A percentile compares a stretch with the other conserved stretches of the same genome.
These are phyloP conservation scores for Borovskyia barvae DNA, from an alignment of 208 protist genomes.

Conservation along the genomic window DNA sequence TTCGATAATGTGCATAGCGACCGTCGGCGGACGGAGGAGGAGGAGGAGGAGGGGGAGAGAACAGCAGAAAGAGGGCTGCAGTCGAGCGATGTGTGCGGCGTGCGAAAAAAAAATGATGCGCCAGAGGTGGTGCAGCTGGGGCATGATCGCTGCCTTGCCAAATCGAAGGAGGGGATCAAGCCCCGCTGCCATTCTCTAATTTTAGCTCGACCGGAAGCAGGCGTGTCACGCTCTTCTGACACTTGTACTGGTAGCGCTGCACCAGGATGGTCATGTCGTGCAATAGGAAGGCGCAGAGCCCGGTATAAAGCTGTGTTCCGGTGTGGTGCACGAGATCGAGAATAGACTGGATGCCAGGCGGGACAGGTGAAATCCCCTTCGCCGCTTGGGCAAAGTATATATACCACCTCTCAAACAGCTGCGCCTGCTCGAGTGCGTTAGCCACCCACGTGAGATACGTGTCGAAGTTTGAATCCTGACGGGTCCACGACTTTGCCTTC, in stretches of 20 bases:
- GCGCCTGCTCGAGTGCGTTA: constrained; percentile 65
- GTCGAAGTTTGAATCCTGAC: constrained; percentile 56
- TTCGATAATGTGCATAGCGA: no score
- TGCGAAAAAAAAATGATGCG: no score
- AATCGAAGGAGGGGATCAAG: no score
- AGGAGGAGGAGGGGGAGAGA: no score
- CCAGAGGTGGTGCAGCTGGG: no score
- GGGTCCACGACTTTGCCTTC: constrained; percentile 68
- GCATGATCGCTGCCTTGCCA: no score
- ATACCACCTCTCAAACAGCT: constrained; percentile 74
- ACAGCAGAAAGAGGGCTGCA: no score
- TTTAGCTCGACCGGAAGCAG: constrained; percentile 65
- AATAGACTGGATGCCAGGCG: constrained; percentile 33
- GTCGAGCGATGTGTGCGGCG: no score
- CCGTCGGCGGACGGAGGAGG: no score
- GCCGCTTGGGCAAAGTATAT: constrained; percentile 58
- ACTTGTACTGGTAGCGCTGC: constrained; percentile 65
- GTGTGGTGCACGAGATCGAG: constrained; percentile 44
- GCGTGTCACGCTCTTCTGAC: constrained; percentile 52
- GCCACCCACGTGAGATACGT: constrained; percentile 54
- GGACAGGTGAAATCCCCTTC: constrained; percentile 17
- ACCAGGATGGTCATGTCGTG: constrained; percentile 73
- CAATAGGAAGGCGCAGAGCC: constrained; percentile 62
- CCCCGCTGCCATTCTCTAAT: constrained; percentile 30
- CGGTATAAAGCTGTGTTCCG: constrained; percentile 56